Percentiles rank a stretch among this genome's conserved stretches.
Conservation (phyloP, 352 stramenopile genomes). For the Saprolegnia parasitica region DNA sequence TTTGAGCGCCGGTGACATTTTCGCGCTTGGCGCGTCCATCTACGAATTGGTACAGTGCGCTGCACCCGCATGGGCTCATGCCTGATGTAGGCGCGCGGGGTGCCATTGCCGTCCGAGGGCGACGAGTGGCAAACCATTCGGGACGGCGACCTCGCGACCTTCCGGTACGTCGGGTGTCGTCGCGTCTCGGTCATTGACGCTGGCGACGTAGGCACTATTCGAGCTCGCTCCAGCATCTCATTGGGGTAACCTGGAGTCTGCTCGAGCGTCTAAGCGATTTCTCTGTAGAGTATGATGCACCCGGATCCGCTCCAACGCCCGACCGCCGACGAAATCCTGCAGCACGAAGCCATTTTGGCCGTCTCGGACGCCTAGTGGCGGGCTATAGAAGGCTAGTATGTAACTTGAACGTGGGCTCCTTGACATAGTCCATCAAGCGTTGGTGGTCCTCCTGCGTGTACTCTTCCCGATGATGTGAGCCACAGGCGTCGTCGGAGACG, state of each 20-base stretch:
- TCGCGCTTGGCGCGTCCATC: conserved; percentile 78
- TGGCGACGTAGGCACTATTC: conserved; percentile 62
- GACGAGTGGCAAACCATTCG: conserved; percentile 86
- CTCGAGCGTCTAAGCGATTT: too few species aligned
- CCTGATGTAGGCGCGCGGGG: conserved; percentile 37
- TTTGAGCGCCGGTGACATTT: conserved; percentile 72
- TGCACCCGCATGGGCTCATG: not conserved
- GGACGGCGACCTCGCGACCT: conserved; percentile 75
- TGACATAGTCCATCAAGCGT: too few species aligned
- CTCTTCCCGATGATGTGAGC: too few species aligned
- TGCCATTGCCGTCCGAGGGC: conserved; percentile 56
- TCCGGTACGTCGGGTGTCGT: conserved; percentile 38
- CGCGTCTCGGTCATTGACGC: not conserved
- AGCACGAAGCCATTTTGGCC: conserved; percentile 73
- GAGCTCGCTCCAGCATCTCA: conserved; percentile 81
- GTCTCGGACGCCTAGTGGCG: conserved; percentile 33
- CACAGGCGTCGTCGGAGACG: too few species aligned
- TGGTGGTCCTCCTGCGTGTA: too few species aligned
- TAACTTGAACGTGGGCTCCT: too few species aligned
- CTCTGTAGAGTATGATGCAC: conserved; percentile 79
- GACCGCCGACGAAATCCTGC: conserved; percentile 74
- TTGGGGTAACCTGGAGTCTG: too few species aligned
- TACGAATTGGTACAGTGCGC: conserved; percentile 51
- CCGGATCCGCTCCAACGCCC: conserved; percentile 75
- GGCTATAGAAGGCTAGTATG: too few species aligned